Base-by-base conservation (phyloP, 225 moss, liverwort and hornwort genomes). In the Pleurozium schreberi region DNA sequence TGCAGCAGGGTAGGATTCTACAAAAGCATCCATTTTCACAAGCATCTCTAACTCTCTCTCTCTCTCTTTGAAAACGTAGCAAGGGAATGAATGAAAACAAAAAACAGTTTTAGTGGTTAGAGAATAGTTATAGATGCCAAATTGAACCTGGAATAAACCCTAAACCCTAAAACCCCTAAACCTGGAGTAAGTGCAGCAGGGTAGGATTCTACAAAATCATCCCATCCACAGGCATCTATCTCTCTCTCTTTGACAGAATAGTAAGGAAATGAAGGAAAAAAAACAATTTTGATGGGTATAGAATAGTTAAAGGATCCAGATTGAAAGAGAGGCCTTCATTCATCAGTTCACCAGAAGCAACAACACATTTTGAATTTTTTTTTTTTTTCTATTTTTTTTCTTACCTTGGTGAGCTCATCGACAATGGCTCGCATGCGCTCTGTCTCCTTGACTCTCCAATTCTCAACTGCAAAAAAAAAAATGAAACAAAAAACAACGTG, bases 401-500 rank as follows among this genome's bases (percentile, higher is more conserved):
- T 84, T 80, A 98, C 97, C 96, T 99, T 99, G 26, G 92, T 92
- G 9, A 97, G 92, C 91, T 99, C 96, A 61, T 96, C 94, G 57
- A 95, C 94, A 89, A 99, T 85, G 57, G 98, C 98, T 61, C 95
- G 93, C 98, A 99, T 97, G 63, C 97, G 96, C 96, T 99, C 97
- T 26, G 97, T 99, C 93, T 99, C 98, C 94, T 99, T 99, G 50
- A 99, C 97, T 89, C 97, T 99, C 98, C 97, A 99, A 91, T 96
- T 99, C 87, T 96, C 98, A 59, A 99, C 98, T 98, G 93, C 95
- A 87, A 75, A 52, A 36, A 68, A 45, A 36, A 4, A 64, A 67
- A 45, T 9, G 16, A 27, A 38, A 75, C 8, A 5, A 59, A n/a
- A 33, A 50, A 36, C 27, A 80, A 64, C 25, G 22, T 25, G 38